Evolutionary conservation across 768 basidiomycete species (phyloP).

Genomic region (Boletus reticuloceps): DNA sequence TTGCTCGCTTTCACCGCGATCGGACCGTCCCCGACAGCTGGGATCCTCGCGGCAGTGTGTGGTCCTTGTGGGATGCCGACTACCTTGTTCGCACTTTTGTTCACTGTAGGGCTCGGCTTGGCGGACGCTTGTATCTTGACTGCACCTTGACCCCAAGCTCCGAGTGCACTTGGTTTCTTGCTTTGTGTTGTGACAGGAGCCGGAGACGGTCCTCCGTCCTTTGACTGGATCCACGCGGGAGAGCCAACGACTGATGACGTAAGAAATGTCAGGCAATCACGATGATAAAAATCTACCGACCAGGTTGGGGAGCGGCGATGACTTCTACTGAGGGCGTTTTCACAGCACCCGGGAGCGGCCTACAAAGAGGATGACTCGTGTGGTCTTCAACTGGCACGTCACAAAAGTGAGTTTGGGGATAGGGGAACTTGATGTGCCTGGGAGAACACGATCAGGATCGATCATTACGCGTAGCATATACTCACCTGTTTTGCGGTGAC

Average conservation of each 20-base stretch:
- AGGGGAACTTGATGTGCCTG: slow-evolving; percentile 38
- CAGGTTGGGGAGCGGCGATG: slow-evolving; percentile 27
- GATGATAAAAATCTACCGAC: slow-evolving; percentile 20
- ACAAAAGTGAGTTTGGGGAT: slow-evolving; percentile 40
- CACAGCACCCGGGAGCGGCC: slow-evolving; percentile 38
- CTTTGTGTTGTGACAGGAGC: neutral
- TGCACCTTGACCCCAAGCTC: slow-evolving; percentile 19
- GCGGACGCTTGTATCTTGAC: slow-evolving; percentile 6
- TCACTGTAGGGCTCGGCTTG: slow-evolving; percentile 14
- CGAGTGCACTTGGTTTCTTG: neutral
- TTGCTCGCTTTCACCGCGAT: slow-evolving; percentile 26
- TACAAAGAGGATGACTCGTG: slow-evolving; percentile 39
- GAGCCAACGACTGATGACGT: slow-evolving; percentile 29
- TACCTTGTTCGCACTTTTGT: slow-evolving; percentile 20
- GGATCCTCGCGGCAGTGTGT: slow-evolving; percentile 6
- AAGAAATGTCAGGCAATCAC: slow-evolving; percentile 4
- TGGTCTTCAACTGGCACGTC: slow-evolving; percentile 37
- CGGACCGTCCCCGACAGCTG: slow-evolving; percentile 30
- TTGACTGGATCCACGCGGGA: slow-evolving; percentile 21
- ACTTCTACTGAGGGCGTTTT: slow-evolving; percentile 25
- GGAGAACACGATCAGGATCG: neutral
- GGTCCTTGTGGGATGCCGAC: slow-evolving; percentile 3
- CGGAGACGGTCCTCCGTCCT: slow-evolving; percentile 1
- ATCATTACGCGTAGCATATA: neutral
- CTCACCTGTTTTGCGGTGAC: slow-evolving; percentile 27